Percentiles rank a stretch among this genome's conserved stretches.
Conservation (phyloP, 2,329 filamentous ascomycete species). For the Nigrospora oryzae region DNA sequence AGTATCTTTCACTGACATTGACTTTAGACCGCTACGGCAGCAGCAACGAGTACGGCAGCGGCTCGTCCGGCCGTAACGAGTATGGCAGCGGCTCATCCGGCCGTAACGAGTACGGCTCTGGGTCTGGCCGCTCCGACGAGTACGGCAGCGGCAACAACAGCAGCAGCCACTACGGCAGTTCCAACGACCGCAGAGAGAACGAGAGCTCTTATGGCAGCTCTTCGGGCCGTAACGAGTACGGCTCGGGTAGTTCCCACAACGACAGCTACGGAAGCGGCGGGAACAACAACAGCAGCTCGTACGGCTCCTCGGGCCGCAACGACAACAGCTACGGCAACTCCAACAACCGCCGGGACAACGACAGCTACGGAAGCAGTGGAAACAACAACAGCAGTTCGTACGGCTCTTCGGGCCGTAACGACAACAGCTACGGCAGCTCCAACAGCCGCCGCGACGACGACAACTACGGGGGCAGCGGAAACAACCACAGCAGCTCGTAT, state of each 20-base stretch:
- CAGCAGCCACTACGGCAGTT: neutral
- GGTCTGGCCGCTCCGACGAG: neutral
- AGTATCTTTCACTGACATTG: too few relatives aligned
- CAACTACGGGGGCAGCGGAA: neutral
- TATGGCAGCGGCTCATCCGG: neutral
- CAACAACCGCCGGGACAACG: neutral
- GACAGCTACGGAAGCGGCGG: neutral
- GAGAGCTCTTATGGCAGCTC: neutral
- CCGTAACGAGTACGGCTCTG: neutral
- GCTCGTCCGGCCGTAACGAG: too few relatives aligned
- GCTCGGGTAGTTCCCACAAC: neutral
- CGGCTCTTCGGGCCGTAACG: neutral
- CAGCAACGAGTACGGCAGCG: neutral
- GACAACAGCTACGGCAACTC: neutral
- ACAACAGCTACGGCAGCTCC: neutral
- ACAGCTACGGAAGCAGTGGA: neutral
- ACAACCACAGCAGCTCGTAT: conserved; percentile 1
- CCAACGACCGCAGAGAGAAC: neutral
- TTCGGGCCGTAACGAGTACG: neutral
- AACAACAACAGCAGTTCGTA: neutral
- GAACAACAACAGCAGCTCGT: neutral
- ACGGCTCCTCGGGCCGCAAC: neutral
- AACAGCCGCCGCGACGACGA: neutral
- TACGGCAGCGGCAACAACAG: neutral
- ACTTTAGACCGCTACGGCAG: too few relatives aligned